A percentile compares a stretch with the other conserved stretches of the same genome.
phyloP scores from a whole-genome alignment of 1,139 yeast species.

The Candida sanyaensis region DNA sequence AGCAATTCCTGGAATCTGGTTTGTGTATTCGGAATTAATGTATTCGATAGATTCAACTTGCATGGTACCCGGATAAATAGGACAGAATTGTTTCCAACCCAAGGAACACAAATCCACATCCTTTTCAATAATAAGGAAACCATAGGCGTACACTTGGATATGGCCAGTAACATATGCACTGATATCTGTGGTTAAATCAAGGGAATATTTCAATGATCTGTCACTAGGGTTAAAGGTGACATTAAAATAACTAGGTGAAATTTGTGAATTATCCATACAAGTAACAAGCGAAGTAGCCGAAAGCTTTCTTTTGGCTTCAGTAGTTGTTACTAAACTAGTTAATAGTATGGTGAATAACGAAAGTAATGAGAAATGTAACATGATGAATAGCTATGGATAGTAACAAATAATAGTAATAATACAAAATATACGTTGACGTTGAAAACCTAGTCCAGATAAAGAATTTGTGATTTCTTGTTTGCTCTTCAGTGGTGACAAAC shows the following conservation, averaged over 20 bases:
- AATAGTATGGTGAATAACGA: constrained; percentile 5
- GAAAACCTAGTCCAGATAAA: too few relatives aligned
- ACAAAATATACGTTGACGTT: background rate
- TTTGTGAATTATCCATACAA: constrained; percentile 68
- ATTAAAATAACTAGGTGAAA: constrained; percentile 65
- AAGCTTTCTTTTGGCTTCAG: constrained; percentile 40
- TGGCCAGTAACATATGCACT: constrained; percentile 58
- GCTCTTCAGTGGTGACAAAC: too few relatives aligned
- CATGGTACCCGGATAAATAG: constrained; percentile 68
- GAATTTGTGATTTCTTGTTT: too few relatives aligned
- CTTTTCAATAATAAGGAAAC: constrained; percentile 60
- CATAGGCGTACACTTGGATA: constrained; percentile 72
- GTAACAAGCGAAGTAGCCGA: constrained; percentile 70
- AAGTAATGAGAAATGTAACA: background rate
- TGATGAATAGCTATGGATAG: background rate
- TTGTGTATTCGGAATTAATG: constrained; percentile 45
- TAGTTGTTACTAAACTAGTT: constrained; percentile 7
- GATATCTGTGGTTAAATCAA: constrained; percentile 64
- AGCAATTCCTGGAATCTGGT: constrained; percentile 68
- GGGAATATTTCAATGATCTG: constrained; percentile 56
- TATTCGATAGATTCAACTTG: constrained; percentile 68
- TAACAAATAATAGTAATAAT: background rate
- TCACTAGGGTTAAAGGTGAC: constrained; percentile 71
- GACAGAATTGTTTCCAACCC: constrained; percentile 82
- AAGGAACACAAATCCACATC: constrained; percentile 56